A percentile compares a stretch with the other conserved stretches of the same genome.
Conservation (phyloP, 2,329 filamentous ascomycete genomes). For the Sporothrix pseudoabietina region DNA sequence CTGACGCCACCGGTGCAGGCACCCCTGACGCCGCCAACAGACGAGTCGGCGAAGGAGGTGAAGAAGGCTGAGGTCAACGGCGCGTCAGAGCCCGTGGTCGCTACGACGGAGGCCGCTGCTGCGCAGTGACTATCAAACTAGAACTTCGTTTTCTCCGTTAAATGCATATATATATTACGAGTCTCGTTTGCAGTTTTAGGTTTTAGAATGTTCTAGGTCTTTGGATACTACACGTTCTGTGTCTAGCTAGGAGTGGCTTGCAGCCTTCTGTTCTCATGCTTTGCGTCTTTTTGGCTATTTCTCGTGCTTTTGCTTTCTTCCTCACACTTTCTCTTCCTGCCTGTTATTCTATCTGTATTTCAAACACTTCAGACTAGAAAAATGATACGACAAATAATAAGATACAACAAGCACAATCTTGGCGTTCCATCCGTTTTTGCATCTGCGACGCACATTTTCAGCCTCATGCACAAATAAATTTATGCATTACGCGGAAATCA, state of each 20-base stretch:
- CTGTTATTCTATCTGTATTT: not conserved
- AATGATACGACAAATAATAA: not conserved
- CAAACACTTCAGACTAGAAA: not conserved
- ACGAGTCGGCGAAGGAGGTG: constrained; percentile 35
- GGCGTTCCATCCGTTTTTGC: not conserved
- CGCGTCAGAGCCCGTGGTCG: not conserved
- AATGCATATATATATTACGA: not conserved
- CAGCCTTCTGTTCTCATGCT: not conserved
- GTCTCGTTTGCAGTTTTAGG: not conserved
- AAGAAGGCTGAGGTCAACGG: constrained; percentile 30
- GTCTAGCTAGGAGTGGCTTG: not conserved
- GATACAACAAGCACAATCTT: not conserved
- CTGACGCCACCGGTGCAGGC: constrained; percentile 66
- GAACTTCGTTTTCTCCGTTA: not conserved
- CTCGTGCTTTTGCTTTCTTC: not conserved
- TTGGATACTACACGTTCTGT: not conserved
- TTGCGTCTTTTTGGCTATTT: not conserved
- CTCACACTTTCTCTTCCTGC: not conserved
- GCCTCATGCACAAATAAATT: not conserved
- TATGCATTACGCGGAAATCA: not conserved
- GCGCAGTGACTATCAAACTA: not conserved
- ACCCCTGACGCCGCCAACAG: constrained; percentile 44
- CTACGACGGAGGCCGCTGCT: not conserved
- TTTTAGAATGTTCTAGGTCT: not conserved
- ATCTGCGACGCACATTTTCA: not conserved